phyloP scores from a whole-genome alignment of 2,329 filamentous ascomycete genomes.

The Paecilomyces variotii region DNA sequence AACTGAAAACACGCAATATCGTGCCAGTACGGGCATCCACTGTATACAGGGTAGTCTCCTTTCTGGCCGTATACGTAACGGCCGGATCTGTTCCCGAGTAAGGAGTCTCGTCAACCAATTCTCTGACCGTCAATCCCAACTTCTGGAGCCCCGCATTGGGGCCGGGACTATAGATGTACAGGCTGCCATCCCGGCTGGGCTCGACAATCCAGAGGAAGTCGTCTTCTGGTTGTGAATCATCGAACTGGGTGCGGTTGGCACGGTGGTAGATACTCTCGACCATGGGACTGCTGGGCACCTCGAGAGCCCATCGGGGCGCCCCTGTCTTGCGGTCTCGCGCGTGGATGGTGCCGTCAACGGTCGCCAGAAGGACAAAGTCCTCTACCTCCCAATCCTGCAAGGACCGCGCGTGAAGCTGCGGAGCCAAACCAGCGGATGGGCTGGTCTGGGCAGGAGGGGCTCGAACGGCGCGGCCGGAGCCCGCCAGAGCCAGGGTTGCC shows the following conservation, averaged over 20 bases:
- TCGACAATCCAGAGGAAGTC: constrained; percentile 95
- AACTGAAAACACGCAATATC: constrained; percentile 76
- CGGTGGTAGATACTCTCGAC: constrained; percentile 81
- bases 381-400: constrained; percentile 99
- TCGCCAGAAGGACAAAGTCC: constrained; percentile 99
- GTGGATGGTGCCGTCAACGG: constrained; percentile 94
- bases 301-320: constrained; percentile 73
- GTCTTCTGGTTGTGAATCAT: constrained; percentile 56
- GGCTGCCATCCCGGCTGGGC: constrained; percentile 73
- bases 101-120: constrained; percentile 75
- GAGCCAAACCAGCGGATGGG: constrained; percentile 60
- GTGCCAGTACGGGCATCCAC: constrained; percentile 79
- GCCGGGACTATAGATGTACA: constrained; percentile 78
- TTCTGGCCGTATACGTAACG: constrained; percentile 83
- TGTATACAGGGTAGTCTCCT: constrained; percentile 82
- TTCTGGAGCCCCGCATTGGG: constrained; percentile 39
- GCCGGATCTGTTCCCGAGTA: constrained; percentile 67
- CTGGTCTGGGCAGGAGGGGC: constrained; percentile 73
- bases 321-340: constrained; percentile 84
- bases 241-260: constrained; percentile 57
- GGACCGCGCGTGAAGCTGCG: constrained; percentile 90
- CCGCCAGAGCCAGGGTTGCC: constrained; percentile 94
- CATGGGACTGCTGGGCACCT: constrained; percentile 71
- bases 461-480: constrained; percentile 69
- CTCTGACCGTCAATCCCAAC: constrained; percentile 53